Percentiles rank a stretch among this genome's conserved stretches.
Conservation (phyloP, 2,329 filamentous ascomycete species). For the Trichoderma simmonsii region DNA sequence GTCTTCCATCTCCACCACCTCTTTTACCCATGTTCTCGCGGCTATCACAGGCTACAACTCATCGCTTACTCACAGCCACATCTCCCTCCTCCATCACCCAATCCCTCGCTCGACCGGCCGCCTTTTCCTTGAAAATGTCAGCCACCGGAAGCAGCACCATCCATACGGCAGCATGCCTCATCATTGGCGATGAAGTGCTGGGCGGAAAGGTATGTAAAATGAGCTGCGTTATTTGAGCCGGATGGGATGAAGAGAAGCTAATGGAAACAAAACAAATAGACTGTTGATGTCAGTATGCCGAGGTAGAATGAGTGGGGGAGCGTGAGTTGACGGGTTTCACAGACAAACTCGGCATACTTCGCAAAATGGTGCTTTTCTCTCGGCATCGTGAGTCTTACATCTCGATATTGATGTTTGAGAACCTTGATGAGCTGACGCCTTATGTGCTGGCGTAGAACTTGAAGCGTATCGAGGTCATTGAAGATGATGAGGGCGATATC, state of each 20-base stretch:
- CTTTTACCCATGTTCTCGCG: constrained; percentile 65
- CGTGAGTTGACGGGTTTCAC: constrained; percentile 22
- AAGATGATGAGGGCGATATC: constrained; percentile 88
- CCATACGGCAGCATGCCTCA: constrained; percentile 84
- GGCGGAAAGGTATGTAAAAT: constrained; percentile 74
- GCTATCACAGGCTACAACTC: constrained; percentile 68
- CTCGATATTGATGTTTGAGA: background rate
- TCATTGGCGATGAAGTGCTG: constrained; percentile 96
- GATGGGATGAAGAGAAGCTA: constrained; percentile 14
- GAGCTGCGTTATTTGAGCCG: background rate
- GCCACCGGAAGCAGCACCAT: constrained; percentile 61
- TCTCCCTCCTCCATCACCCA: constrained; percentile 30
- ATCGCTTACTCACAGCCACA: constrained; percentile 47
- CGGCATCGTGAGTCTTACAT: constrained; percentile 49
- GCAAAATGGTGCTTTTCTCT: constrained; percentile 63
- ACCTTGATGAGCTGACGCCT: background rate
- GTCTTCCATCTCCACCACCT: background rate
- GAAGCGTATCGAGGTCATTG: constrained; percentile 87
- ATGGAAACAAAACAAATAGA: constrained; percentile 24
- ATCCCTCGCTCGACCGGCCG: constrained; percentile 24
- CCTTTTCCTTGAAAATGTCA: constrained; percentile 39
- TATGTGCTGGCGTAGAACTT: constrained; percentile 49
- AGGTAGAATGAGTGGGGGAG: background rate
- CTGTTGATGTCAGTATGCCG: constrained; percentile 35
- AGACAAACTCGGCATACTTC: constrained; percentile 64